Percentiles rank a stretch among this genome's conserved stretches.
Evolutionary conservation across 1,139 yeast species (phyloP).

Genomic region (Kodamaea sp.): DNA sequence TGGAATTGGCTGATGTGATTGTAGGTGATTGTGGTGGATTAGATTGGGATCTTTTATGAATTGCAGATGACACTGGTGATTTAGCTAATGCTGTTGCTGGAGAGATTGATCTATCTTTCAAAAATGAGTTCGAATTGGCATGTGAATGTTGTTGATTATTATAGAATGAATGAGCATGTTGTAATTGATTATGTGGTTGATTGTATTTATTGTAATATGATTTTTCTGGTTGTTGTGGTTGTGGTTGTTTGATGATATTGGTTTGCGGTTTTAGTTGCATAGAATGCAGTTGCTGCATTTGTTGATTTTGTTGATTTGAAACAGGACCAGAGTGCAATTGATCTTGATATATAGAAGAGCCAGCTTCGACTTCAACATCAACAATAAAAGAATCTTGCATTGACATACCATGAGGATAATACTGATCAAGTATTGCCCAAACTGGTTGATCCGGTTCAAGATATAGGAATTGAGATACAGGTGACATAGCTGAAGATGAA

Average conservation of each 20-base stretch:
- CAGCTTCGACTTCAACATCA: conserved; percentile 32
- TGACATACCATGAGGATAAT: conserved; percentile 66
- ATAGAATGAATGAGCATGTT: conserved; percentile 10
- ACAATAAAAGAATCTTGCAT: conserved; percentile 66
- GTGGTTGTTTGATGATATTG: conserved; percentile 12
- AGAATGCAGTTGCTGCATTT: conserved; percentile 6
- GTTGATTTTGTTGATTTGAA: not conserved
- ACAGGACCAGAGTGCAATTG: conserved; percentile 5
- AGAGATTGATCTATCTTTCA: conserved; percentile 33
- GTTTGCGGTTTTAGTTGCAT: not conserved
- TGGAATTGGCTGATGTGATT: conserved; percentile 9
- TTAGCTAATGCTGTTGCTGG: conserved; percentile 9
- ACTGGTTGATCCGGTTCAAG: conserved; percentile 66
- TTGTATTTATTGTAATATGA: conserved; percentile 25
- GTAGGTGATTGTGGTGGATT: conserved; percentile 30
- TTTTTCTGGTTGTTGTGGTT: conserved; percentile 12
- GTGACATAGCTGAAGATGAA: conserved; percentile 1
- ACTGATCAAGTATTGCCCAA: conserved; percentile 54
- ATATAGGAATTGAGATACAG: conserved; percentile 16
- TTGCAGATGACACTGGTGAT: conserved; percentile 10
- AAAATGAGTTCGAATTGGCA: conserved; percentile 3
- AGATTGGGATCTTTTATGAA: conserved; percentile 34
- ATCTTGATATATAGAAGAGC: conserved; percentile 3
- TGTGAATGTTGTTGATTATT: conserved; percentile 8
- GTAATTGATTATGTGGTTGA: conserved; percentile 16